A percentile compares a stretch with the other conserved stretches of the same genome.
These are phyloP conservation scores for Theileria parva DNA, from an alignment of 169 alveolate genomes.

Conservation along the genomic window DNA sequence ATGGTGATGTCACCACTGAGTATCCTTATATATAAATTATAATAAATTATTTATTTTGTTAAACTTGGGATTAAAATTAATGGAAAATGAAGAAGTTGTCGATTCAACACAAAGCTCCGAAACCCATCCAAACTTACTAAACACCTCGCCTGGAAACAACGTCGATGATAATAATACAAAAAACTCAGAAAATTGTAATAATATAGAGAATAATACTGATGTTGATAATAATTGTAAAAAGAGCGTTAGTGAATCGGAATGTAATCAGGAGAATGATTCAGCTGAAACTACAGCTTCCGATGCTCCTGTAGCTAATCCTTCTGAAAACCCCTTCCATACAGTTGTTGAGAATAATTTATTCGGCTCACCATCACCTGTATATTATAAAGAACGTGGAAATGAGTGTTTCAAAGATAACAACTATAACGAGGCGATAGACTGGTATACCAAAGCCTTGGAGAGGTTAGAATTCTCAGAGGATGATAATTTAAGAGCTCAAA, in stretches of 20 bases:
- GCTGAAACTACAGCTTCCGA: background rate
- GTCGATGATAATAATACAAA: background rate
- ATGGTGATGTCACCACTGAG: background rate
- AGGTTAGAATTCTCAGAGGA: constrained; percentile 66
- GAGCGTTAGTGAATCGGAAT: background rate
- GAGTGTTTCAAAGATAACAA: constrained; percentile 40
- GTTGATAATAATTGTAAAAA: constrained; percentile 2
- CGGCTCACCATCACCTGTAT: constrained; percentile 39
- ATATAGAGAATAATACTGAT: background rate
- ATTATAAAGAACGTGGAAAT: constrained; percentile 67
- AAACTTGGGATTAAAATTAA: background rate
- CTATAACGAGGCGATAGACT: constrained; percentile 57
- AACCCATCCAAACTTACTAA: background rate
- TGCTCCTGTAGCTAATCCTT: constrained; percentile 5
- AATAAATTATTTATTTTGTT: background rate
- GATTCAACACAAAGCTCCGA: background rate
- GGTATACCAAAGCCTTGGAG: constrained; percentile 68
- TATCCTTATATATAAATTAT: too few relatives aligned
- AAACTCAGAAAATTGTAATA: background rate
- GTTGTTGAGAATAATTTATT: constrained; percentile 28
- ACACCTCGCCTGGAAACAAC: background rate
- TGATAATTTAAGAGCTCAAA: constrained; percentile 57
- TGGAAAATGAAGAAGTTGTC: background rate
- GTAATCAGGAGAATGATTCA: constrained; percentile 19
- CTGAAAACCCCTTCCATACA: background rate